Base-by-base conservation (phyloP, 345 rosid species). In the Euphorbia tirucalli region DNA sequence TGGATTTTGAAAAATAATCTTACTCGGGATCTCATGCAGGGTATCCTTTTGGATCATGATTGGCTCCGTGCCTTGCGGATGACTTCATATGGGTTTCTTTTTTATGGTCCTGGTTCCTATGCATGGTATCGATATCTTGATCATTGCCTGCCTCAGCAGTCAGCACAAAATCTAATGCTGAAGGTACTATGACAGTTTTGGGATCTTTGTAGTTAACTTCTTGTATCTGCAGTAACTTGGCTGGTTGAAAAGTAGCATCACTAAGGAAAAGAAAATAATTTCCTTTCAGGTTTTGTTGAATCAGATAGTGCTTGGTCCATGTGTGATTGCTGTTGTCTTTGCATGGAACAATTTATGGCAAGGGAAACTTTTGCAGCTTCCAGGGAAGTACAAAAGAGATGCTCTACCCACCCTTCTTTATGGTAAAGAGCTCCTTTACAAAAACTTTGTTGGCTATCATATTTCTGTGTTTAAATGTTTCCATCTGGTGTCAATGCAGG, bases 331-430 rank as follows among this genome's bases (percentile, higher is more conserved):
- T 65, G 88, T 90, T 80, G 83, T 88, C 41, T 94, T 94, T 72
- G 95, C 96, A 43, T 94, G 97, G 98, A 94, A 90, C 85, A 90
- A 86, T 81, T 76, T 92, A 66, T 94, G 95, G 98, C 89, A 72
- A 54, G 92, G 96, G 70, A 94, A 87, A 77, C 61, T 86, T 62
- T 80, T 90, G 5, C 83, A 89, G 82, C 95, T 92, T 70, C 92
- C 92, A 27, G 81, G 75, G 70, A 94, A 89, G 82, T 94, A 90
- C 79, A 77, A 68, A 79, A 86, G 78, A 66, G 96, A 94, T 85
- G 97, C 97, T 74, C 85, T 94, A 58, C 90, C 95, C 16, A 83
- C 95, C 7, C 84, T 94, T 25, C 77, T 94, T 3, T 86, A 78
- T 79, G 98, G 97, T 94, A 78, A 83, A 65, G 27, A 59, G 4